phyloP scores from a whole-genome alignment of 768 basidiomycete genomes.

The Hericium alpestre region DNA sequence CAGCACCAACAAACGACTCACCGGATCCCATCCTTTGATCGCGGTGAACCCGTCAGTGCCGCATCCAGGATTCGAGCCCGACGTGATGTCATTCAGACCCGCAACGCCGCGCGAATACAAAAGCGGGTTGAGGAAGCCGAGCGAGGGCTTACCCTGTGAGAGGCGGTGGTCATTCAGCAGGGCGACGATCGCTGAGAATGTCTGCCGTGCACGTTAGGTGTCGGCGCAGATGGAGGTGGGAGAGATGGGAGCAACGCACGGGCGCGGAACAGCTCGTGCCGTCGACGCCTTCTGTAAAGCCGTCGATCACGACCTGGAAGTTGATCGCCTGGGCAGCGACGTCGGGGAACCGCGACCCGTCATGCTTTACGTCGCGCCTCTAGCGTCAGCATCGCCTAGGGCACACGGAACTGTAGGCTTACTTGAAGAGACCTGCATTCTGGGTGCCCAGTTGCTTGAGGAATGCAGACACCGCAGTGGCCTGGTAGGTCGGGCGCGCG shows the following conservation, averaged over 20 bases:
- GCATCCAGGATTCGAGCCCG: slow-evolving; percentile 58
- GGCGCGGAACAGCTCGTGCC: slow-evolving; percentile 31
- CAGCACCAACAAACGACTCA: not conserved
- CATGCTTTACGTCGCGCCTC: not conserved
- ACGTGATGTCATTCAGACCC: slow-evolving; percentile 38
- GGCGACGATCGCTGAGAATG: slow-evolving; percentile 23
- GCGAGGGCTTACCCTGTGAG: slow-evolving; percentile 20
- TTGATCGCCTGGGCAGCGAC: slow-evolving; percentile 34
- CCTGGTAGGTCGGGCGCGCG: slow-evolving; percentile 20
- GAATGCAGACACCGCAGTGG: slow-evolving; percentile 19
- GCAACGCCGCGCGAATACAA: slow-evolving; percentile 19
- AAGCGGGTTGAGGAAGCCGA: slow-evolving; percentile 31
- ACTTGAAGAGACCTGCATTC: slow-evolving; percentile 39
- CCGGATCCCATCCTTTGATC: slow-evolving; percentile 11
- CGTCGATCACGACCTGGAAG: slow-evolving; percentile 51
- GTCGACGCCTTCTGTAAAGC: slow-evolving; percentile 30
- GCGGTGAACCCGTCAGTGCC: slow-evolving; percentile 34
- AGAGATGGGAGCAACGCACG: slow-evolving; percentile 6
- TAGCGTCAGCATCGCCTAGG: not conserved
- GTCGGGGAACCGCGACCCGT: slow-evolving; percentile 24
- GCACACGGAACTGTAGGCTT: not conserved
- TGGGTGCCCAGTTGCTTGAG: slow-evolving; percentile 33
- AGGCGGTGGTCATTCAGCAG: slow-evolving; percentile 30
- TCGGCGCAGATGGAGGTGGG: not conserved
- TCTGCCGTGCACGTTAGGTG: not conserved